Percentiles rank a stretch among this genome's conserved stretches.
phyloP scores from a whole-genome alignment of 2,329 filamentous ascomycete genomes.

The Cyphellophora europaea region DNA sequence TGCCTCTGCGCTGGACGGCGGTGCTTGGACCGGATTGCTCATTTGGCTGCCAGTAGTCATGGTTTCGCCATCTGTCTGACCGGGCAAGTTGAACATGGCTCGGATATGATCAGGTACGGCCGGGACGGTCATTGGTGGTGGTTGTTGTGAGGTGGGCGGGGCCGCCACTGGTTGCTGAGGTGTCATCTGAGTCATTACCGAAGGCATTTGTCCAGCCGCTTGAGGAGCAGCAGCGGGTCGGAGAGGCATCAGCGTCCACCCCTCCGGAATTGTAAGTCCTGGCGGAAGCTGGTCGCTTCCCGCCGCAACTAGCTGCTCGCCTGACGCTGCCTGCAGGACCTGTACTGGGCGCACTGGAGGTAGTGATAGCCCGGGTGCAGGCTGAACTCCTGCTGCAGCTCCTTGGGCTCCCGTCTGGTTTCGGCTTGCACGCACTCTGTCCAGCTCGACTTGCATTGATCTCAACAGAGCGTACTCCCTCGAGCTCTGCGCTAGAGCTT shows the following conservation, averaged over 20 bases:
- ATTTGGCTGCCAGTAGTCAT: too few species aligned
- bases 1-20: too few species aligned
- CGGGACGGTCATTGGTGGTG: too few species aligned
- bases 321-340: slow-evolving; percentile 7
- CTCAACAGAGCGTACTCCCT: slow-evolving; percentile 62
- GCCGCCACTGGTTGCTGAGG: too few species aligned
- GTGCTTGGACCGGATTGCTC: too few species aligned
- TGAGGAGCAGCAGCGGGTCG: slow-evolving; percentile 19
- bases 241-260: slow-evolving; percentile 42
- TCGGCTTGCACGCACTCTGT: slow-evolving; percentile 50
- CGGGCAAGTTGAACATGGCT: slow-evolving; percentile 1
- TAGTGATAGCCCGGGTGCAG: slow-evolving; percentile 5
- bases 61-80: too few species aligned
- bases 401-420: slow-evolving; percentile 4
- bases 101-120: neutral
- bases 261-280: slow-evolving; percentile 42
- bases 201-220: too few species aligned
- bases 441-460: slow-evolving; percentile 57
- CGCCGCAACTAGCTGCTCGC: slow-evolving; percentile 22
- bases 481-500: slow-evolving; percentile 52
- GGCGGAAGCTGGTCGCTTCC: slow-evolving; percentile 40
- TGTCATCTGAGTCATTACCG: too few species aligned
- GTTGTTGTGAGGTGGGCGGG: too few species aligned
- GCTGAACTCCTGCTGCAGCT: slow-evolving; percentile 1
- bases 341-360: slow-evolving; percentile 7